A percentile compares a stretch with the other conserved stretches of the same genome.
Conservation (phyloP, 305 asterid species). For the Solanum hybrid region DNA sequence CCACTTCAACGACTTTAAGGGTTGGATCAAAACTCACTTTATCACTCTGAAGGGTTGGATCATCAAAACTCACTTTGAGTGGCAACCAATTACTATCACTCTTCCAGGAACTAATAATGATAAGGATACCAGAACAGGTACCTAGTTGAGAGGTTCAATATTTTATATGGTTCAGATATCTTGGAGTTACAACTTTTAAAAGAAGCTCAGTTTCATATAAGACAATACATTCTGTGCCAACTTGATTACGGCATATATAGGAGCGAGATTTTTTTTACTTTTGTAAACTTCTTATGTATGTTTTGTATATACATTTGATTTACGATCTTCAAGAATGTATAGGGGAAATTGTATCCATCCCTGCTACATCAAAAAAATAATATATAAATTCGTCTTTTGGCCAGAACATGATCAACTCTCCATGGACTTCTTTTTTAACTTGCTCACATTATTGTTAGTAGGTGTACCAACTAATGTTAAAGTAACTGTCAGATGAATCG, state of each 20-base stretch:
- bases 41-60: slow-evolving; percentile 30
- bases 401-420: neutral
- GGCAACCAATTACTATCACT: neutral
- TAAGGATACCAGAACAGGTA: neutral
- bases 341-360: neutral
- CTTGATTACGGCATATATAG: neutral
- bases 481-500: neutral
- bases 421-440: neutral
- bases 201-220: neutral
- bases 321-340: neutral
- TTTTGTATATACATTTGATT: neutral
- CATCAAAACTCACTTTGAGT: slow-evolving; percentile 17
- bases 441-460: neutral
- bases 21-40: neutral
- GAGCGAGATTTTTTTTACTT: neutral
- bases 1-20: slow-evolving; percentile 12
- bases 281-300: neutral
- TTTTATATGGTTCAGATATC: neutral
- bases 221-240: neutral
- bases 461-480: neutral
- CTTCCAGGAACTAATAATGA: neutral
- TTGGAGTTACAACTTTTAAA: neutral
- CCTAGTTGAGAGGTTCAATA: neutral
- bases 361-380: neutral
- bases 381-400: neutral